A percentile compares a stretch with the other conserved stretches of the same genome.
Conservation (phyloP, 345 rosid genomes). For the Clausena lansium region DNA sequence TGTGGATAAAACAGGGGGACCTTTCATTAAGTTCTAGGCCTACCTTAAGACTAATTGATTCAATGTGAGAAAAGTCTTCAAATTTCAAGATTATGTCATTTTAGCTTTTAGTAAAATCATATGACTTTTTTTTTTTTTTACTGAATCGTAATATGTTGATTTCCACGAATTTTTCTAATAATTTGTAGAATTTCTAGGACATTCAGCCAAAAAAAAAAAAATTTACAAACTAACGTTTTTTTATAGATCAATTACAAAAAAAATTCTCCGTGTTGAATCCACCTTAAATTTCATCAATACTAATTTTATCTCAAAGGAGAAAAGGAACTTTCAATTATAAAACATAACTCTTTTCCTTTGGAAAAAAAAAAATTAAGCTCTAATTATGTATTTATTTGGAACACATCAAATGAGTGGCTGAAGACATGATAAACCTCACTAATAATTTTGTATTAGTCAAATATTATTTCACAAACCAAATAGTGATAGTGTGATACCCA, state of each 20-base stretch:
- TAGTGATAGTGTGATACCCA: not conserved
- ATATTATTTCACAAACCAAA: not conserved
- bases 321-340: no score
- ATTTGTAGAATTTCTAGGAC: not conserved
- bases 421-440: no score
- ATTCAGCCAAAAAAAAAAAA: not conserved
- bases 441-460: no score
- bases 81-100: not conserved
- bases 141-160: no score
- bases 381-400: no score
- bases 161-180: not conserved
- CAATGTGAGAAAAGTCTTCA: not conserved
- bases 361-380: no score
- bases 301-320: no score
- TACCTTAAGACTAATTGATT: not conserved
- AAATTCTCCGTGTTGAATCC: not conserved
- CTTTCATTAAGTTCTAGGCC: not conserved
- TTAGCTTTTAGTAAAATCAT: not conserved
- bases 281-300: no score
- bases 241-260: not conserved
- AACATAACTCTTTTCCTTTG: no score
- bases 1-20: constrained; percentile 4
- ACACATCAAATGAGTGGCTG: no score
- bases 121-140: not conserved
- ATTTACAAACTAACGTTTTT: no score